Conservation (phyloP, 2,329 filamentous ascomycete genomes). For the Fulvia fulva region DNA sequence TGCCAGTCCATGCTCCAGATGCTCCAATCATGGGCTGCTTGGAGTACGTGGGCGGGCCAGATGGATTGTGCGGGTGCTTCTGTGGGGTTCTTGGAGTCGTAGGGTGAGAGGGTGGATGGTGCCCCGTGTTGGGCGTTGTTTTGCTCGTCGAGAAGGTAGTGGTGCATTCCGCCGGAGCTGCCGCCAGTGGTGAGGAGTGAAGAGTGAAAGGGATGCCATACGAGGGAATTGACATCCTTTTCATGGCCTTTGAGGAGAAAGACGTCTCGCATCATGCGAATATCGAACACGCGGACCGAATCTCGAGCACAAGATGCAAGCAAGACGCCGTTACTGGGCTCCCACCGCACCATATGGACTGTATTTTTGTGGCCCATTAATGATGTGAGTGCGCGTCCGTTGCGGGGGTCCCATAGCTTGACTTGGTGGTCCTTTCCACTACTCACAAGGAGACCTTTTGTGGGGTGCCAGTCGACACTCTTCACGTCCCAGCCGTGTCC, state of each 20-base stretch:
- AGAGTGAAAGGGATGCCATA: constrained; percentile 91
- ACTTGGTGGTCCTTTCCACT: constrained; percentile 97
- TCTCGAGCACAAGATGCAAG: constrained; percentile 91
- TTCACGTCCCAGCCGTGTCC: constrained; percentile 99
- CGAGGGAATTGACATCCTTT: constrained; percentile 87
- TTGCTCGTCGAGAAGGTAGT: constrained; percentile 94
- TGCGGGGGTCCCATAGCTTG: constrained; percentile 97
- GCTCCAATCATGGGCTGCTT: constrained; percentile 86
- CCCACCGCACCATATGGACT: constrained; percentile 88
- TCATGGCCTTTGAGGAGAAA: constrained; percentile 90
- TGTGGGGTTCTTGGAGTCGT: constrained; percentile 74
- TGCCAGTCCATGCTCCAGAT: constrained; percentile 99
- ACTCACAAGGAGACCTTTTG: constrained; percentile 88
- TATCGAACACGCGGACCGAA: constrained; percentile 86
- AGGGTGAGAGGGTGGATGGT: constrained; percentile 70
- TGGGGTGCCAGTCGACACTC: constrained; percentile 94
- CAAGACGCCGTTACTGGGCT: constrained; percentile 75
- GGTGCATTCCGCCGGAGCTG: constrained; percentile 81
- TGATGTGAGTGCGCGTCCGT: constrained; percentile 82
- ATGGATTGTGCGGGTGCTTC: constrained; percentile 85
- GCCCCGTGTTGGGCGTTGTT: constrained; percentile 71
- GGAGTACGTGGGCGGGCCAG: constrained; percentile 80
- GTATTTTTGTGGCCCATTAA: constrained; percentile 97
- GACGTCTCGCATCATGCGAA: constrained; percentile 98
- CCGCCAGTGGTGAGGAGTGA: constrained; percentile 87